Evolutionary conservation across 2,329 filamentous ascomycete species (phyloP).

Genomic region (Parastagonospora avenae): DNA sequence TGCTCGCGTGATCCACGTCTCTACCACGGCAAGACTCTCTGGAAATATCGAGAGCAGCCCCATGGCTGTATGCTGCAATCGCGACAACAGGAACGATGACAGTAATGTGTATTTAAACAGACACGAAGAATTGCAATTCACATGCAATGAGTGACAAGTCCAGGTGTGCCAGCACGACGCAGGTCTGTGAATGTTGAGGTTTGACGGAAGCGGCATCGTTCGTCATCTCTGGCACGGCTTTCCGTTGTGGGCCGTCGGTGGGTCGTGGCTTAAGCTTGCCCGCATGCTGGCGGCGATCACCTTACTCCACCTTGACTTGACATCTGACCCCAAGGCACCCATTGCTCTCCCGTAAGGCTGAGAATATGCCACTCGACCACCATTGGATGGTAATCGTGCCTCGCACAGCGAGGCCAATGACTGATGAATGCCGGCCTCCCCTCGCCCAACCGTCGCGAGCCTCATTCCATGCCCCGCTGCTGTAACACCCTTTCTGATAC

Average conservation of each 20-base stretch:
- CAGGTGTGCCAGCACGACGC: background rate
- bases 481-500: slow-evolving; percentile 8
- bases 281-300: background rate
- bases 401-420: slow-evolving; percentile 13
- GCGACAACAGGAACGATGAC: background rate
- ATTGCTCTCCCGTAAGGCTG: background rate
- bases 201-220: background rate
- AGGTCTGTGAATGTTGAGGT: background rate
- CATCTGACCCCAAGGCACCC: slow-evolving; percentile 22
- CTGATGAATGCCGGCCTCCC: slow-evolving; percentile 1
- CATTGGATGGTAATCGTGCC: slow-evolving; percentile 12
- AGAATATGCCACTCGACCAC: slow-evolving; percentile 2
- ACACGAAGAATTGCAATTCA: too few relatives aligned
- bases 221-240: slow-evolving; percentile 4
- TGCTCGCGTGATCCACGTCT: slow-evolving; percentile 65
- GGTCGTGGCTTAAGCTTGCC: background rate
- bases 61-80: slow-evolving; percentile 51
- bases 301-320: slow-evolving; percentile 9
- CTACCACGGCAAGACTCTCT: slow-evolving; percentile 60
- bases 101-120: background rate
- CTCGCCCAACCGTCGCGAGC: slow-evolving; percentile 10
- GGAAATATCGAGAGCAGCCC: slow-evolving; percentile 70
- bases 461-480: slow-evolving; percentile 8
- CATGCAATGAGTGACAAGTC: background rate
- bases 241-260: background rate